Base-by-base conservation (phyloP, 345 rosid genomes). In the Brassica cretica region DNA sequence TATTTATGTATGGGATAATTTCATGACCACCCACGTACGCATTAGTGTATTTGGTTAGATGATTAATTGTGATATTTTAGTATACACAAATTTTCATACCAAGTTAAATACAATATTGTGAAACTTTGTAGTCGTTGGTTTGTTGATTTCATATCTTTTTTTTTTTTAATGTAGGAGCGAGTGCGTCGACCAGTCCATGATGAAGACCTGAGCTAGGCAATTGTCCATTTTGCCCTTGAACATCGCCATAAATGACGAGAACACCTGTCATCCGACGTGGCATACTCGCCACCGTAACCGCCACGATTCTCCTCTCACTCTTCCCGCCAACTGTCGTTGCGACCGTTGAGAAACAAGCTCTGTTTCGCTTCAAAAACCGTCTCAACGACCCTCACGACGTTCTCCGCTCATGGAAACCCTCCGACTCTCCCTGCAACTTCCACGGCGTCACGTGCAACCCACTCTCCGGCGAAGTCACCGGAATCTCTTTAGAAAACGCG, bases 401-500 rank as follows among this genome's bases (percentile, higher is more conserved):
- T 15, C 66, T 94, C 46, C 84, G 77, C 3, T 90, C 97, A 0
- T 94, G 98, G 98, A 88, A 77, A 55, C 89, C 81, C 0, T 66
- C 94, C 0, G 76, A 75, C 8, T 85, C 89, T 2, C 94, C 95
- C 0, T 94, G 98, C 76, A 62, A 19, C 0, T 94, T 82, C 80
- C 76, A 30, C 1, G 98, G 98, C 39, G 78, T 94, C 62, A 80
- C 80, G 9, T 92, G 98, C 37, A 86, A 92, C 63, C 27, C 53
- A 0, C 11, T 64, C 51, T 73, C 95, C 6, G 84, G 93, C 35
- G 44, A 79, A 66, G 95, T 92, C 24, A 85, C 39, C 1, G 84
- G 18, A 51, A 89, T 94, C 58, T 82, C 85, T 9, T 78, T 94
- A 8, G 82, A 68, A 0, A 84, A 83, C 76, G 75, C 81, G n/a